Evolutionary conservation across 192 early-diverging fungal species (phyloP), one percentile per base, ranked within the genome.

Genomic region (Phlyctochytrium planicorne): DNA sequence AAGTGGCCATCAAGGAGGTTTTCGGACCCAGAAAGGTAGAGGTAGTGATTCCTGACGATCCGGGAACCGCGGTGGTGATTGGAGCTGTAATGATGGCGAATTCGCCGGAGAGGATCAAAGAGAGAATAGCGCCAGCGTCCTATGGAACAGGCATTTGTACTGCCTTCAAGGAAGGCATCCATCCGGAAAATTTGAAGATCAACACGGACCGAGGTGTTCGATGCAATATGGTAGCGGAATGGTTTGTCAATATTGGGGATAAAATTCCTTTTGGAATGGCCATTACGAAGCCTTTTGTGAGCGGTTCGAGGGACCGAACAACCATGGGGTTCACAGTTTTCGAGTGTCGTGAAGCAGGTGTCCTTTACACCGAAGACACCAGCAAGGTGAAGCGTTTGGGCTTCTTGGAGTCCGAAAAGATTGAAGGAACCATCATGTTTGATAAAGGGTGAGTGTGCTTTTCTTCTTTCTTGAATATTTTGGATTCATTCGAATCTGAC

Each of bases 221-320:
- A n/a, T 14, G 20, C 6, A 52, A 25, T 6, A 31, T 20, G 10
- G 14, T 14, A 6, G 61, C 61, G 35, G 10, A 29, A 16, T 66
- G 53, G 32, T 27, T 33, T 34, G n/a, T 24, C 14, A n/a, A 35
- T 25, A 23, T 37, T 66, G 32, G 53, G 24, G 52, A 20, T 3
- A 10, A 24, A 36, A 53, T 66, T 2, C 33, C 65, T 30, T 53
- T 33, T 34, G 65, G 53, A 66, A 33, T 33, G 36, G 32, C 34
- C 23, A 52, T 66, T 30, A 47, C 30, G 33, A 17, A 34, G 65
- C 32, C 20, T 16, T 62, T 23, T 23, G 6, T 34, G 30, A 30
- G 17, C 0, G 34, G 52, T 29, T 32, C 52, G 31, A 12, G 27
- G 2, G 33, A 27, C 34, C 53, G 55, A 53, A 50, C 30, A 27